These are phyloP conservation scores for Westerdykella sp. DNA, from an alignment of 2,329 filamentous ascomycete species.

Conservation along the genomic window DNA sequence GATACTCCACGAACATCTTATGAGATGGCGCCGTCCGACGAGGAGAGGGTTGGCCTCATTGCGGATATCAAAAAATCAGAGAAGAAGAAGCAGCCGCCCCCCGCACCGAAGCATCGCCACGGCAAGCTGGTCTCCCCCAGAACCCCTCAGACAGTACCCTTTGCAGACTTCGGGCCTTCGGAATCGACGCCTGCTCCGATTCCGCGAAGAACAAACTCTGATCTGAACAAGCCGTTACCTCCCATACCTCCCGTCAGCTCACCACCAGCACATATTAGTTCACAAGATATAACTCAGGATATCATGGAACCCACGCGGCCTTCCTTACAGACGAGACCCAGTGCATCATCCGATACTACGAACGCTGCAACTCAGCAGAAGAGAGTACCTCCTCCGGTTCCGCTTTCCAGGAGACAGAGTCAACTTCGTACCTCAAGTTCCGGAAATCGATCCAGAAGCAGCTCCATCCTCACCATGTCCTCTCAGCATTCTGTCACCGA, in stretches of 20 bases:
- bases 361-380: conserved; percentile 21
- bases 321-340: conserved; percentile 8
- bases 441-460: conserved; percentile 29
- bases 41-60: conserved; percentile 33
- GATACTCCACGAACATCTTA: conserved; percentile 56
- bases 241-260: conserved; percentile 40
- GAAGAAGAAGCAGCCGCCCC: conserved; percentile 63
- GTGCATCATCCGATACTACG: conserved; percentile 14
- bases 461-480: conserved; percentile 31
- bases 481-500: conserved; percentile 30
- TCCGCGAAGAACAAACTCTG: conserved; percentile 35
- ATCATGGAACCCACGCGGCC: conserved; percentile 3
- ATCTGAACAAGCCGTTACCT: conserved; percentile 59
- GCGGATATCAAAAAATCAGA: conserved; percentile 33
- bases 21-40: conserved; percentile 50
- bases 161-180: conserved; percentile 26
- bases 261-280: conserved; percentile 14
- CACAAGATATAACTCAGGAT: conserved; percentile 16
- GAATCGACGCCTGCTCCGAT: conserved; percentile 14
- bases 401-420: conserved; percentile 31
- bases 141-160: conserved; percentile 37
- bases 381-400: conserved; percentile 30
- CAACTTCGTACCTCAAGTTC: conserved; percentile 28
- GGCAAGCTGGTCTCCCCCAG: conserved; percentile 62
- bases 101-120: conserved; percentile 63